phyloP scores from a whole-genome alignment of 306 rosid genomes.

The Oxytropis ochrocephala region DNA sequence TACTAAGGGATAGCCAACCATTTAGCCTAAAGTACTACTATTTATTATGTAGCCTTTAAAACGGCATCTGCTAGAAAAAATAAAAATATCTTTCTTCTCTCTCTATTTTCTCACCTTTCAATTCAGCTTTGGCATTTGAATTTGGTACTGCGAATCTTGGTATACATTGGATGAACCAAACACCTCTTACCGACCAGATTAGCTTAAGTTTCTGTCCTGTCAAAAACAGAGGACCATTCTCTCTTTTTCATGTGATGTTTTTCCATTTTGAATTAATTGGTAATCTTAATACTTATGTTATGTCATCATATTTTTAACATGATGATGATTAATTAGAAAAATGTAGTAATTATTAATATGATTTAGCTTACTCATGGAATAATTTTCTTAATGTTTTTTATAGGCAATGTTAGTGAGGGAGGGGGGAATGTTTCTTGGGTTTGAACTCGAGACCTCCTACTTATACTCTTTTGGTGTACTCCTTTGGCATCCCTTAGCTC shows the following conservation, averaged over 20 bases:
- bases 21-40: not conserved
- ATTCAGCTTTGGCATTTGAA: constrained; percentile 19
- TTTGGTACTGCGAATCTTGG: constrained; percentile 30
- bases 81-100: not conserved
- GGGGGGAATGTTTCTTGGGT: too few relatives aligned
- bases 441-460: too few relatives aligned
- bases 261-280: too few relatives aligned
- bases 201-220: constrained; percentile 1
- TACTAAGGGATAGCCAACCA: constrained; percentile 13
- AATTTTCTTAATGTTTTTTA: not conserved
- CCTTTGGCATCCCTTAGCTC: too few relatives aligned
- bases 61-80: constrained; percentile 24
- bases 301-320: not conserved
- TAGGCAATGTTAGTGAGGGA: too few relatives aligned
- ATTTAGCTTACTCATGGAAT: not conserved
- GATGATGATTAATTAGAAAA: not conserved
- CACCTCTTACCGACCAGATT: constrained; percentile 12
- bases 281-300: not conserved
- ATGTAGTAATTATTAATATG: not conserved
- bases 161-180: constrained; percentile 8
- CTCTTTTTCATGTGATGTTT: not conserved
- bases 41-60: not conserved
- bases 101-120: not conserved
- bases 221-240: not conserved
- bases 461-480: too few relatives aligned